Base-by-base conservation (phyloP, 2,329 filamentous ascomycete species). In the Pseudogymnoascus sp. region DNA sequence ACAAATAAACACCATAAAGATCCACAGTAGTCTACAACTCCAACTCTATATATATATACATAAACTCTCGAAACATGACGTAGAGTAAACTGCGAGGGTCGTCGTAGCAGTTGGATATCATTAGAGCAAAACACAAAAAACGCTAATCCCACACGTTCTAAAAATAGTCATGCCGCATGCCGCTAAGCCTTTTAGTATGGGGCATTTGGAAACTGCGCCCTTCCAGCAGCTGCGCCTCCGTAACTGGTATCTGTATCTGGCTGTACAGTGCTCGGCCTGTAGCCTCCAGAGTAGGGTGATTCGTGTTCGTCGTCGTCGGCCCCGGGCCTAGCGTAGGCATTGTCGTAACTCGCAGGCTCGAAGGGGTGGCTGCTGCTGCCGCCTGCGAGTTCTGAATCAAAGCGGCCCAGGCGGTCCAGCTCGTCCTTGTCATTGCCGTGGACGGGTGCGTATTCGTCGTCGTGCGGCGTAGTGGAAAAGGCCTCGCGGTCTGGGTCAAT, bases 401-500 rank as follows among this genome's bases (percentile, higher is more conserved):
- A 38, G 59, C 61, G 56, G 11, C 33, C 24, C 4, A 62, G 62
- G 37, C 61, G 31, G 62, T 62, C 47, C 1, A 19, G 8, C 26
- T 73, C 72, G 6, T 63, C 74, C 65, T 84, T 78, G 68, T 85
- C 81, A 64, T 83, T 78, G 75, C 79, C 77, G 73, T 85, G 80
- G 65, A 87, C 80, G 13, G 82, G 83, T 61, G 85, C 82, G 70
- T 88, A 88, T 47, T 87, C 85, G 67, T 88, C 85, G 68, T 85
- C 84, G 70, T 86, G 82, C n/a, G 84, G 83, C 13, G 83, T 83
- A 74, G 85, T 86, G 63, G 84, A 86, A n/a, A 88, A 88, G 65
- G 85, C 85, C 29, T 85, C 85, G 77, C 87, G 87, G 74, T 88
- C 85, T 0, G 86, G 86, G 72, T 88, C 86, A 68, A 87, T 87